Evolutionary conservation across 805 yeast genomes (phyloP), one percentile per base, ranked within the genome.

Genomic region (Metschnikowia cerradonensis): DNA sequence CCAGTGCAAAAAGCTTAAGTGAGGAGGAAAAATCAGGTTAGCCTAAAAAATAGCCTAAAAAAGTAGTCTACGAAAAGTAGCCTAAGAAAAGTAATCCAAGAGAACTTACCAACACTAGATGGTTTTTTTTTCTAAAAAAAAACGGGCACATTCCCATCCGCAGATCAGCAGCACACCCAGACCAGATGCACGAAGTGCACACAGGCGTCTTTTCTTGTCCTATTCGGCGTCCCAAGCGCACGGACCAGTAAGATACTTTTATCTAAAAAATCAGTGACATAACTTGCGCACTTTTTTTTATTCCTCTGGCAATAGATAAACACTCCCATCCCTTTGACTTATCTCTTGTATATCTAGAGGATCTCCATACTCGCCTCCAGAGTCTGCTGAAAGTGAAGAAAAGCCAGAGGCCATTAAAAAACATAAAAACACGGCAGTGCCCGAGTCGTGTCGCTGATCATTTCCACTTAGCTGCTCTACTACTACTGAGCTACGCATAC

Each of bases 231-330:
- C 26, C 23, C 23, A 34, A 15, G 38, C 38, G 41, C 47, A 31
- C 41, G 30, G 47, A 41, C 52, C 54, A 45, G 49, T 52, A 47
- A 43, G 32, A 37, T 37, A 33, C 38, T 33, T 38, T 57, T 57
- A 57, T 57, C 61, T 57, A 57, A 52, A 54, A 48, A 41, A 57
- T 57, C 61, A 57, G 61, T 54, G 50, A 43, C 40, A 39, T 46
- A 48, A 20, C 32, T 42, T 33, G 33, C 48, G 51, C 51, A 36
- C 31, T 31, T 31, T 45, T 41, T 40, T 13, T n/a, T 52, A 36
- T 37, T 44, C 34, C 39, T 19, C 34, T 26, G 30, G 30, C 30
- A 11, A 26, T 26, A 26, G 30, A 26, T 26, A 26, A 26, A 26
- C 30, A 26, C 11, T 15, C 8, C 33, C 34, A 7, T 13, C 23